Base-by-base conservation (phyloP, 352 stramenopile species). In the Phytophthora megakarya region DNA sequence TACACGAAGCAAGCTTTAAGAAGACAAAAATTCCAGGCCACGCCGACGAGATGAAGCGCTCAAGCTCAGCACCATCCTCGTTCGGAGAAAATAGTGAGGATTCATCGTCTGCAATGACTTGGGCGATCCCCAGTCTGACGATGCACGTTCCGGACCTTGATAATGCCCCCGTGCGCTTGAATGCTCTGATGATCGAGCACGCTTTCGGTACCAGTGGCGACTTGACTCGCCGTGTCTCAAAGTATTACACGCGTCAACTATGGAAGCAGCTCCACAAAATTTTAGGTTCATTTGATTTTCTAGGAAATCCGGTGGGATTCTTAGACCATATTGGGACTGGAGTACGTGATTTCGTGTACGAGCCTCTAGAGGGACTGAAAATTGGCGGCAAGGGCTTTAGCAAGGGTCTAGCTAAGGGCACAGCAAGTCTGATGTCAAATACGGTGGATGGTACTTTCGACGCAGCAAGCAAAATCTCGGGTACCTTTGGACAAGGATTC, bases 311-410 rank as follows among this genome's bases (percentile, higher is more conserved):
- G 13, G 88, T 96, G 13, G 88, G 88, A 0, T 91, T 97, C 48
- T 69, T 99, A 46, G 90, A 97, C 23, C 97, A 99, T 61, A 92
- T 99, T 65, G 96, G 96, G 38, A 98, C 90, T 22, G 96, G 95
- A 43, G 93, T 99, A 35, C 82, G 92, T 42, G 93, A 98, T 61
- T 98, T 99, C 61, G 97, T 98, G 44, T 98, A 98, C 65, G 96
- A 98, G 66, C 95, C 96, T 16, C 84, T 98, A 18, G 88, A 98
- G 68, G 93, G 93, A 28, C 73, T 97, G 15, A 95, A 97, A 42
- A 86, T 92, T 22, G 88, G 88, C 18, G 86, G 87, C 8, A 92
- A 95, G 58, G 84, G 86, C 11, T 95, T 96, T 50, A 89, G 88
- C 54, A 90, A 90, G 57, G 88, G 88, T 16, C 61, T 96, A 21